phyloP scores from a whole-genome alignment of 2,329 filamentous ascomycete genomes.

The Diaporthe velutina region DNA sequence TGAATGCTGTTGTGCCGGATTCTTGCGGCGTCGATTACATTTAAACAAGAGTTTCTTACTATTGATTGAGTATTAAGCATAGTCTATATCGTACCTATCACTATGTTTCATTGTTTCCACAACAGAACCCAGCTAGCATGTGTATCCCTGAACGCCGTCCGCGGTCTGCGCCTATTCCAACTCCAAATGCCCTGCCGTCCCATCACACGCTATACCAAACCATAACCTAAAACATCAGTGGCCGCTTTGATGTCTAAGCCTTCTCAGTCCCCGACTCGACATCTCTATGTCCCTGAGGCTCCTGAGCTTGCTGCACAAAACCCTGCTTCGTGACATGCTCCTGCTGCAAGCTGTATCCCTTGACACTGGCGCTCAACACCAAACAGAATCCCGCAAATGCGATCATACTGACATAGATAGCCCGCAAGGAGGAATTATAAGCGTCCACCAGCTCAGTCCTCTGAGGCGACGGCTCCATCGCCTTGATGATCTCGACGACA shows the following conservation, averaged over 20 bases:
- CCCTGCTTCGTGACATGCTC: constrained; percentile 49
- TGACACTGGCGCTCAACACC: constrained; percentile 47
- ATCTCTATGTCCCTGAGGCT: neutral
- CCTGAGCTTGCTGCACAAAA: neutral
- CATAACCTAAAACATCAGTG: neutral
- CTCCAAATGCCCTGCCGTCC: neutral
- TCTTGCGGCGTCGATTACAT: neutral
- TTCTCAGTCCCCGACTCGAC: neutral
- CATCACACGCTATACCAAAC: neutral
- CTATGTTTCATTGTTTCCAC: neutral
- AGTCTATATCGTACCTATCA: neutral
- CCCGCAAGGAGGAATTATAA: constrained; percentile 49
- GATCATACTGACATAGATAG: constrained; percentile 50
- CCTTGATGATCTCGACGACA: constrained; percentile 69
- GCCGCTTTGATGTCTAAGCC: neutral
- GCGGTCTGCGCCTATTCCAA: neutral
- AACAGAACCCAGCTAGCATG: neutral
- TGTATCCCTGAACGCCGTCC: neutral
- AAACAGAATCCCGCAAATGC: constrained; percentile 46
- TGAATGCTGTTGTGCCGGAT: neutral
- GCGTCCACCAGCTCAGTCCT: constrained; percentile 48
- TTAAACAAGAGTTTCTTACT: neutral
- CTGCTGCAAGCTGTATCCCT: constrained; percentile 48
- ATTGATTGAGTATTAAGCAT: neutral
- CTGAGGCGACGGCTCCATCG: constrained; percentile 54